Percentiles rank a stretch among this genome's conserved stretches.
phyloP scores from a whole-genome alignment of 345 rosid species.

The Eutrema yunnanense region DNA sequence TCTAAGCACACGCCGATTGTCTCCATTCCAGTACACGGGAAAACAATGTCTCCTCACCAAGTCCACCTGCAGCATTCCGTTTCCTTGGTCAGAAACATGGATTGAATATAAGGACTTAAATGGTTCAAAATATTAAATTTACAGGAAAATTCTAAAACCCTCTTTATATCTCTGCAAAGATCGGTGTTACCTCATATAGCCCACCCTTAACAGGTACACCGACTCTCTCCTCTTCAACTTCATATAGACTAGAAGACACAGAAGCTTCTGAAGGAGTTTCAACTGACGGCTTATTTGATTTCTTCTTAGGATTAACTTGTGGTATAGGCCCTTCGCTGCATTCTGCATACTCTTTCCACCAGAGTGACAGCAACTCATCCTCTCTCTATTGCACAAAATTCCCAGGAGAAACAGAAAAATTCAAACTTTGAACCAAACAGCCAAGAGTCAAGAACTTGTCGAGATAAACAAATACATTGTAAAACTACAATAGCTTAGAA shows the following conservation, averaged over 20 bases:
- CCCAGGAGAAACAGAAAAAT: neutral
- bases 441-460: neutral
- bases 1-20: constrained; percentile 89
- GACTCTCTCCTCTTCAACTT: constrained; percentile 85
- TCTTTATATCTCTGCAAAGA: neutral
- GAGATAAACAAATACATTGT: neutral
- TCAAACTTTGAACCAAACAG: neutral
- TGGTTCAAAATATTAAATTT: neutral
- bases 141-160: neutral
- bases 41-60: constrained; percentile 73
- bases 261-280: constrained; percentile 32
- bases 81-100: constrained; percentile 20
- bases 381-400: constrained; percentile 52
- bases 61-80: constrained; percentile 60
- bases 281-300: constrained; percentile 27
- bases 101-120: neutral
- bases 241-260: constrained; percentile 42
- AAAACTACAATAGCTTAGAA: neutral
- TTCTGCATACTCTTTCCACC: constrained; percentile 99
- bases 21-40: constrained; percentile 97
- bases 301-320: constrained; percentile 31
- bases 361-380: constrained; percentile 82
- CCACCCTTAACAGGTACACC: constrained; percentile 99
- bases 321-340: constrained; percentile 84
- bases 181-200: constrained; percentile 64